Conservation (phyloP, 1,284 basidiomycete genomes). For the Hortiboletus rubellus region DNA sequence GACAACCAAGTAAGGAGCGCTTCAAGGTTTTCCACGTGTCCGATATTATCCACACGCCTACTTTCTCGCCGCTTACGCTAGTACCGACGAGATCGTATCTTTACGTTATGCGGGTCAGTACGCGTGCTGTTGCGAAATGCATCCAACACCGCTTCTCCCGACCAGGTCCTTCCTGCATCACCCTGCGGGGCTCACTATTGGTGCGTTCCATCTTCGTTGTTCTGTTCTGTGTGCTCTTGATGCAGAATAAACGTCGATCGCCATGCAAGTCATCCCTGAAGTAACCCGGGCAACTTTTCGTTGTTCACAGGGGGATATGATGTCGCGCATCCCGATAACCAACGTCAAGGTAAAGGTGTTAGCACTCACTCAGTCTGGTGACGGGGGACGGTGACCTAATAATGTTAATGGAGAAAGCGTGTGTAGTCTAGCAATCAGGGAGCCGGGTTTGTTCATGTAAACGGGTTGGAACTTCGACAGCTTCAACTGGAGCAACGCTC, state of each 20-base stretch:
- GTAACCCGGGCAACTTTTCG: constrained; percentile 67
- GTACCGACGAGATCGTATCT: not conserved
- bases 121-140: constrained; percentile 65
- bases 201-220: constrained; percentile 31
- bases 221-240: no score
- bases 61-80: no score
- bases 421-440: no score
- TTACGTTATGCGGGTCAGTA: constrained; percentile 68
- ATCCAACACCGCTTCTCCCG: constrained; percentile 51
- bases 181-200: constrained; percentile 65
- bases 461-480: no score
- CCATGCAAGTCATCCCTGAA: constrained; percentile 65
- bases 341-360: constrained; percentile 25
- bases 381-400: no score
- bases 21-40: constrained; percentile 75
- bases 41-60: constrained; percentile 53
- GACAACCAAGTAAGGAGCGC: constrained; percentile 58
- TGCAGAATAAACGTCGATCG: constrained; percentile 15
- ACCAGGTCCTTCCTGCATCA: constrained; percentile 55
- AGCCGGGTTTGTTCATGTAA: no score
- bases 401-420: no score
- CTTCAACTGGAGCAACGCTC: no score
- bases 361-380: no score
- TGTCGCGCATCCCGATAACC: constrained; percentile 66
- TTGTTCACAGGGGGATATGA: constrained; percentile 78